Base-by-base conservation (phyloP, 23 red algal species). In the Pyropia haitanensis region DNA sequence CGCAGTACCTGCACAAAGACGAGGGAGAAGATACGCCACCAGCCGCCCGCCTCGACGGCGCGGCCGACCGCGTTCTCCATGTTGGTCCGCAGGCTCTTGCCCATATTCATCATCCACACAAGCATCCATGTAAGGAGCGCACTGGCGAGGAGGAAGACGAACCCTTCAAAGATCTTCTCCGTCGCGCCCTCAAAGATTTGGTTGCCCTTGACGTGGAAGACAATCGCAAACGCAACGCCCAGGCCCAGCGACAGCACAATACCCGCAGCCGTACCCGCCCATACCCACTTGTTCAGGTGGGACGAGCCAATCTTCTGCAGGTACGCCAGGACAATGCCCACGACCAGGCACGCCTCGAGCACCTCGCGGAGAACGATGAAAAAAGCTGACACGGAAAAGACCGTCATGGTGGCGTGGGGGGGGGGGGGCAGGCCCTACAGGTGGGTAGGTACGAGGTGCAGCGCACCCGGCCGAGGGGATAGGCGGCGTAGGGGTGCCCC, bases 341-440 rank as follows among this genome's bases (percentile, higher is more conserved):
- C 78, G 49, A 91, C 88, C 51, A 91, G 78, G 30, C 78, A 83
- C 7, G 88, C 88, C 67, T 91, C 88, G 60, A 91, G 31, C 26
- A 91, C 78, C 72, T 91, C 88, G 14, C 88, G 88, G 29, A 91
- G 56, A 5, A 83, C 79, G 24, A 91, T 83, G 88, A 91, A 83
- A 39, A 84, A 91, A 39, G 78, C 88, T 18, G 88, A 64, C 71
- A 91, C 76, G 17, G 78, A 84, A 27, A 91, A 91, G 19, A 91
- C 71, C 8, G 18, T 28, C 51, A 87, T 61, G 48, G 53, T 75
- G 68, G 65, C 5, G 27, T 1, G 65, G 49, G 61, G 61, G 61
- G 20, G 8, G 39, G 39, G 39, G 0, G 10, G 39, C 5, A 1
- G 39, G 39, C 39, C 8, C 4, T 4, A 46, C 5, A 12, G 39